A percentile compares a stretch with the other conserved stretches of the same genome.
Conservation (phyloP, 331 rosid species). For the Arachis monticola region DNA sequence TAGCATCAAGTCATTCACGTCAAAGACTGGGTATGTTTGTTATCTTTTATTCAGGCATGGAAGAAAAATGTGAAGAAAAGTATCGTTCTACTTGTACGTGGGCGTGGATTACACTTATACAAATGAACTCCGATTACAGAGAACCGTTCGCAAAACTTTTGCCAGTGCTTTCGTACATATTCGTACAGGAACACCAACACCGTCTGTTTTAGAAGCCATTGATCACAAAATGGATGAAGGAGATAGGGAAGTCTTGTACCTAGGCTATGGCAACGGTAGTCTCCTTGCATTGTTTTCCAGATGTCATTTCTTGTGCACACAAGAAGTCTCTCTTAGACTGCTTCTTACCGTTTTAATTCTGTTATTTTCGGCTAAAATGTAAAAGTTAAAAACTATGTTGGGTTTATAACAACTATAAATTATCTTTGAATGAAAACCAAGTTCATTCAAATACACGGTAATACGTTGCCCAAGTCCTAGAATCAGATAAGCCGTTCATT, state of each 20-base stretch:
- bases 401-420: too few species aligned
- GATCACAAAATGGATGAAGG: not conserved
- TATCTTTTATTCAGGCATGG: slow-evolving; percentile 55
- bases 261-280: not conserved
- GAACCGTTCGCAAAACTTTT: not conserved
- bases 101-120: not conserved
- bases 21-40: slow-evolving; percentile 8
- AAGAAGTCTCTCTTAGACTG: too few species aligned
- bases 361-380: too few species aligned
- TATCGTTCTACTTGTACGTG: not conserved
- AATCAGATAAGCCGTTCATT: too few species aligned
- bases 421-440: too few species aligned
- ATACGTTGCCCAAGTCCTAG: too few species aligned
- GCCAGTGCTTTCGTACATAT: not conserved
- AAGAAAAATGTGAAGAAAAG: slow-evolving; percentile 49
- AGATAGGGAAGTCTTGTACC: not conserved
- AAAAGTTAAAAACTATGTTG: too few species aligned
- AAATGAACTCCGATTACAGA: not conserved
- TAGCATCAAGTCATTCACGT: not conserved
- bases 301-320: not conserved
- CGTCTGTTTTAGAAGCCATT: not conserved
- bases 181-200: slow-evolving; percentile 1
- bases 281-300: not conserved
- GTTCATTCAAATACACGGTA: too few species aligned
- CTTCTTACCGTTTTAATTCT: too few species aligned